Evolutionary conservation across 2,329 filamentous ascomycete species (phyloP).

Genomic region (Juglanconis juglandina): DNA sequence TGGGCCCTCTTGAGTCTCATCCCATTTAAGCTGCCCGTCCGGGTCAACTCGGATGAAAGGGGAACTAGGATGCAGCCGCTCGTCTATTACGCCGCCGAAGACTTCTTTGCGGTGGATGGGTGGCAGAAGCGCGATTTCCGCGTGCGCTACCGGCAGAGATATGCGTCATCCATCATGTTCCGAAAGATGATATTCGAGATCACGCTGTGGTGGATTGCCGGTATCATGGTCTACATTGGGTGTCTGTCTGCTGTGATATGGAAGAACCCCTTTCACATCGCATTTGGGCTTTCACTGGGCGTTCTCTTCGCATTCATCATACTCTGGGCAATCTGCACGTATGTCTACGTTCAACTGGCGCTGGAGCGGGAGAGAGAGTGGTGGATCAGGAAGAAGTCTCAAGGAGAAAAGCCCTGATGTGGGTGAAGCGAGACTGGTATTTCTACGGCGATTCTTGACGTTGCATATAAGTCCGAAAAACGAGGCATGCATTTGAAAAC

Average conservation of each 20-base stretch:
- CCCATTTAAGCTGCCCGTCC: conserved; percentile 8
- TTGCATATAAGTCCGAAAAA: too few relatives aligned
- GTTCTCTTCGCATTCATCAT: conserved; percentile 10
- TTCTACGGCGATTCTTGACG: too few relatives aligned
- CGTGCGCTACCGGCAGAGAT: conserved; percentile 10
- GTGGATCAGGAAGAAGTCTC: conserved; percentile 10
- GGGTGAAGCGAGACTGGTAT: too few relatives aligned
- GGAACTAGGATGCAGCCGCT: conserved; percentile 10
- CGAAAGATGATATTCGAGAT: conserved; percentile 12
- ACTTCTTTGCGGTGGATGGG: conserved; percentile 15
- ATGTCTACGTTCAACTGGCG: conserved; percentile 4
- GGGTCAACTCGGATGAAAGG: conserved; percentile 6
- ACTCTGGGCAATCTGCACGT: conserved; percentile 9
- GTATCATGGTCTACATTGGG: conserved; percentile 11
- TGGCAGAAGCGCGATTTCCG: conserved; percentile 13
- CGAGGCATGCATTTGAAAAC: too few relatives aligned
- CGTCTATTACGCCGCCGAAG: conserved; percentile 14
- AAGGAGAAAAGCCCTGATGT: conserved; percentile 3
- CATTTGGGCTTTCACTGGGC: conserved; percentile 15
- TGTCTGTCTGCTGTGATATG: conserved; percentile 14
- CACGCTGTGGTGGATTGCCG: conserved; percentile 15
- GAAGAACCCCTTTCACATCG: conserved; percentile 6
- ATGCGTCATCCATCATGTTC: conserved; percentile 13
- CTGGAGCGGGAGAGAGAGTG: conserved; percentile 12
- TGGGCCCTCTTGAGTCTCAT: conserved; percentile 9